Conservation (phyloP, 2,329 filamentous ascomycete species). For the Pseudogymnoascus sp. region DNA sequence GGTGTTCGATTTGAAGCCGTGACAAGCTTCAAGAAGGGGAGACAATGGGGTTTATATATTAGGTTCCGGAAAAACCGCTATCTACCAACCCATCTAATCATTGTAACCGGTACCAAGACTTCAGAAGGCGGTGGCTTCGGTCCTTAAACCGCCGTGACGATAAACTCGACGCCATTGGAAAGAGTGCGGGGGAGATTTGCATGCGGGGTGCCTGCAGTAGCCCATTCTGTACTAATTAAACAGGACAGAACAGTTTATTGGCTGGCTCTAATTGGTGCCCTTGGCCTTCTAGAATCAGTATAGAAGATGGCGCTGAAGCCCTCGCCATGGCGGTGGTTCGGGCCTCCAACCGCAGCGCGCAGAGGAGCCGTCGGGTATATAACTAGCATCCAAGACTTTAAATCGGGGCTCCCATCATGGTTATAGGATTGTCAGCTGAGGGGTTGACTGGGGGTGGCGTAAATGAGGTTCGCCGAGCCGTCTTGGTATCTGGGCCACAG, state of each 20-base stretch:
- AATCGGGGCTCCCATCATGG: not conserved
- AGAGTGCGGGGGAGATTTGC: constrained; percentile 9
- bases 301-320: not conserved
- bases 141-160: constrained; percentile 6
- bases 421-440: not conserved
- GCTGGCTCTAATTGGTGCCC: not conserved
- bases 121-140: constrained; percentile 2
- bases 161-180: not conserved
- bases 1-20: not conserved
- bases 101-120: not conserved
- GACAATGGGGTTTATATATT: not conserved
- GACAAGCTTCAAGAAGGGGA: not conserved
- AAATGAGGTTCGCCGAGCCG: constrained; percentile 5
- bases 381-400: not conserved
- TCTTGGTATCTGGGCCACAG: not conserved
- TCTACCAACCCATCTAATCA: not conserved
- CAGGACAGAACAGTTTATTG: not conserved
- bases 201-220: constrained; percentile 7
- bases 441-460: not conserved
- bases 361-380: not conserved
- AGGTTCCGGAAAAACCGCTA: not conserved
- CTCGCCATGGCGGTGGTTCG: not conserved
- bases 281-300: constrained; percentile 6
- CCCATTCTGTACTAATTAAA: not conserved
- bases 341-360: not conserved